Conservation (phyloP, 768 basidiomycete genomes). For the Kwoniella shandongensis region DNA sequence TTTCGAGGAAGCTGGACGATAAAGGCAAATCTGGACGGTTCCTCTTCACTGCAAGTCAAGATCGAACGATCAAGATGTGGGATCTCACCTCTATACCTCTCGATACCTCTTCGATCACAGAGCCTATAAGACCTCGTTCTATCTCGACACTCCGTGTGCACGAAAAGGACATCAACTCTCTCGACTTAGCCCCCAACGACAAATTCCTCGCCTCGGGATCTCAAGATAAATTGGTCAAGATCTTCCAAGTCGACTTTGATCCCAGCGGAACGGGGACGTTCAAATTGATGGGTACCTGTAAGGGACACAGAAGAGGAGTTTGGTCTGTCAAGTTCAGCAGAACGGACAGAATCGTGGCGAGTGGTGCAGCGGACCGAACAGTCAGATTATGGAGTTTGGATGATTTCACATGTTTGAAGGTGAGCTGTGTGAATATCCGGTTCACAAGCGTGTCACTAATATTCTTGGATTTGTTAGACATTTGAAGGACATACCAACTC, state of each 20-base stretch:
- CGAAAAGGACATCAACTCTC: slow-evolving; percentile 97
- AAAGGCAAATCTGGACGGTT: slow-evolving; percentile 58
- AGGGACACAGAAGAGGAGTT: slow-evolving; percentile 94
- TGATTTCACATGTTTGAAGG: slow-evolving; percentile 82
- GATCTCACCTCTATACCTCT: slow-evolving; percentile 60
- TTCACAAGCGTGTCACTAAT: too few relatives aligned
- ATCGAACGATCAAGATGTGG: slow-evolving; percentile 99
- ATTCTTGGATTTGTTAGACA: too few relatives aligned
- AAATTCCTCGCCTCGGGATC: slow-evolving; percentile 85
- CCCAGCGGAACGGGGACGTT: slow-evolving; percentile 64
- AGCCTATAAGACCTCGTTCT: slow-evolving; percentile 64
- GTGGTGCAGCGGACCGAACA: slow-evolving; percentile 92
- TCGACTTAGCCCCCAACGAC: slow-evolving; percentile 90
- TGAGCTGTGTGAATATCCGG: too few relatives aligned
- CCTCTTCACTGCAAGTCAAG: slow-evolving; percentile 93
- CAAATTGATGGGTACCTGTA: slow-evolving; percentile 77
- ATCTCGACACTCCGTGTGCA: slow-evolving; percentile 86
- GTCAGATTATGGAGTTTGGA: slow-evolving; percentile 91
- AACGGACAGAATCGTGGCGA: slow-evolving; percentile 79
- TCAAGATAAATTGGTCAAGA: slow-evolving; percentile 90
- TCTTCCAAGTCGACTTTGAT: slow-evolving; percentile 72
- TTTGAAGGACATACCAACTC: slow-evolving; percentile 99
- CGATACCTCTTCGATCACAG: slow-evolving; percentile 54
- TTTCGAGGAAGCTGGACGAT: slow-evolving; percentile 62
- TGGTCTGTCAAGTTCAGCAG: slow-evolving; percentile 90